A percentile compares a stretch with the other conserved stretches of the same genome.
These are phyloP conservation scores for Tephrocybe sp. DNA, from an alignment of 768 basidiomycete species.

Conservation along the genomic window DNA sequence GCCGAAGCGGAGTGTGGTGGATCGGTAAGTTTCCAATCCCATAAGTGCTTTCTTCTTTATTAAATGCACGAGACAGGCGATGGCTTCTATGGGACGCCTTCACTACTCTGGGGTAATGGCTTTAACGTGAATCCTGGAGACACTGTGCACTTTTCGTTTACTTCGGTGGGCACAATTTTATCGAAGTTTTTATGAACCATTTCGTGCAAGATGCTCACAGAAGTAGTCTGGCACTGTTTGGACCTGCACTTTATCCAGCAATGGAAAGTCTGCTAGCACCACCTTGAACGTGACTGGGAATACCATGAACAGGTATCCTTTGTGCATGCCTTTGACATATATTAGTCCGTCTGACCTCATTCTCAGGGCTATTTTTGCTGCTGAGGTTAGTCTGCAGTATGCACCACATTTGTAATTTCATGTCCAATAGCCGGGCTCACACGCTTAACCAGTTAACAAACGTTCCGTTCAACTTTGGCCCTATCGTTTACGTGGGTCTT, in stretches of 20 bases:
- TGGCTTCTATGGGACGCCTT: slow-evolving; percentile 27
- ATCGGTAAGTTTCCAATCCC: slow-evolving; percentile 15
- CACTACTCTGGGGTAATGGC: slow-evolving; percentile 27
- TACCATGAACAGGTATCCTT: slow-evolving; percentile 24
- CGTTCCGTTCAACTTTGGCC: slow-evolving; percentile 27
- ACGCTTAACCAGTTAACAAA: slow-evolving; percentile 16
- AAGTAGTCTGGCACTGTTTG: slow-evolving; percentile 22
- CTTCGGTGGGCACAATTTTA: slow-evolving; percentile 6
- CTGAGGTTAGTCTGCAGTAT: too few relatives aligned
- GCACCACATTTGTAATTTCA: not conserved
- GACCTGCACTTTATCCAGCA: slow-evolving; percentile 27
- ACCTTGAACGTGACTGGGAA: slow-evolving; percentile 24
- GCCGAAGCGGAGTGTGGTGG: slow-evolving; percentile 28
- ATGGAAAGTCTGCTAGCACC: slow-evolving; percentile 21
- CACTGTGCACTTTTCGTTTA: slow-evolving; percentile 25
- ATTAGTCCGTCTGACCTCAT: not conserved
- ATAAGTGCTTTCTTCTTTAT: not conserved
- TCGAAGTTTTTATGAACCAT: not conserved
- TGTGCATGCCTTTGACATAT: not conserved
- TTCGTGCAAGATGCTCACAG: too few relatives aligned
- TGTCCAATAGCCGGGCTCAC: not conserved
- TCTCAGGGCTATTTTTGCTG: slow-evolving; percentile 25
- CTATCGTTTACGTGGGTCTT: slow-evolving; percentile 12
- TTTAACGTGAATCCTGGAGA: slow-evolving; percentile 27
- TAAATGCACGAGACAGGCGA: slow-evolving; percentile 15